These are phyloP conservation scores for Vitis hybrid DNA, from an alignment of 177 flowering plant species.

Conservation along the genomic window DNA sequence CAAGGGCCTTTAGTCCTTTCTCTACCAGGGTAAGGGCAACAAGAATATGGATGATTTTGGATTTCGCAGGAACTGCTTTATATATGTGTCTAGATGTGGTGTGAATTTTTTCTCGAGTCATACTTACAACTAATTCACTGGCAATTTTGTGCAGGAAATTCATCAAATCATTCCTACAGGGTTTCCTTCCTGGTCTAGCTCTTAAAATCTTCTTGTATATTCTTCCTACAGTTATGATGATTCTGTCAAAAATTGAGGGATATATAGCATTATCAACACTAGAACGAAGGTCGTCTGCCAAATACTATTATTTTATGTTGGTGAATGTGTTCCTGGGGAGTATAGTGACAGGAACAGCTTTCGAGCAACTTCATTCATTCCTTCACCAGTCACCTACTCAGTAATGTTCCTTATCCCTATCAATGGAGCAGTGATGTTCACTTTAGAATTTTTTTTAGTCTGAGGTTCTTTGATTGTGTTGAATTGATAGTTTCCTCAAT, in stretches of 20 bases:
- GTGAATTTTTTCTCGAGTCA: background rate
- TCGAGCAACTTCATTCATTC: constrained; percentile 84
- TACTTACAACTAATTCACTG: background rate
- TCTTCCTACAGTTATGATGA: constrained; percentile 80
- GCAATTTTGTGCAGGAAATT: constrained; percentile 60
- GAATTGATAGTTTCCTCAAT: background rate
- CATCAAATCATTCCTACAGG: constrained; percentile 90
- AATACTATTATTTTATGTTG: constrained; percentile 89
- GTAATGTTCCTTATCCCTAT: constrained; percentile 40
- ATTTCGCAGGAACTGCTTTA: too few species aligned
- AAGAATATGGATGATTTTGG: too few species aligned
- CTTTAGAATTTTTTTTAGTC: background rate
- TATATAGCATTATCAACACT: constrained; percentile 62
- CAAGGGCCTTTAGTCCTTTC: too few species aligned
- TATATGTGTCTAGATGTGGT: too few species aligned
- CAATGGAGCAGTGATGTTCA: background rate
- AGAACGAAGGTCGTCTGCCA: constrained; percentile 82
- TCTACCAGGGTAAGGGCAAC: too few species aligned
- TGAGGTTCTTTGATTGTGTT: background rate
- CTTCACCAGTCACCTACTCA: constrained; percentile 87
- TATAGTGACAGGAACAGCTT: constrained; percentile 91
- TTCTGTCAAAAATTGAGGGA: constrained; percentile 96
- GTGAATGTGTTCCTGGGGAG: constrained; percentile 98
- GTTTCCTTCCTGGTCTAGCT: constrained; percentile 96
- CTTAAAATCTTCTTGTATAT: constrained; percentile 76